Conservation (phyloP, 257 asterid genomes). For the Handroanthus guayacan region DNA sequence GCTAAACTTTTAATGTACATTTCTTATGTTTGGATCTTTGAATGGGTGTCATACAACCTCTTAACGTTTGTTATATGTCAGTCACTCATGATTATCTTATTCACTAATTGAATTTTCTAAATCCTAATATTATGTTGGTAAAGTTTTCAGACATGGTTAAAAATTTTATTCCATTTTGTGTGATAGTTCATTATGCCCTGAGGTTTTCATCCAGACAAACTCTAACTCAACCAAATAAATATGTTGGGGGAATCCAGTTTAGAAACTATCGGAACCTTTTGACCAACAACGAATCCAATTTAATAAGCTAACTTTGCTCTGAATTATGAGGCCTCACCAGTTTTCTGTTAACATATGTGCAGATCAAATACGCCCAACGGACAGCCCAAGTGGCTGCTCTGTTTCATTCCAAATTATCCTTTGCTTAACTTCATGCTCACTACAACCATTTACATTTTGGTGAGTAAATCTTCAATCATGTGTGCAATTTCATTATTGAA, state of each 20-base stretch:
- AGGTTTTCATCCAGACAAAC: conserved; percentile 1
- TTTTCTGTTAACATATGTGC: conserved; percentile 38
- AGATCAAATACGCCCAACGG: conserved; percentile 83
- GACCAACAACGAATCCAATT: not conserved
- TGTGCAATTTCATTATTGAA: not conserved
- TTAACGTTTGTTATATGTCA: not conserved
- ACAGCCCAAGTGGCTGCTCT: conserved; percentile 94
- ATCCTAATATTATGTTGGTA: not conserved
- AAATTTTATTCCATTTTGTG: not conserved
- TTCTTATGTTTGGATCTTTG: conserved; percentile 7
- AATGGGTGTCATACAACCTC: not conserved
- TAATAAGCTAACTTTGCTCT: not conserved
- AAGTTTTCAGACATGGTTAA: not conserved
- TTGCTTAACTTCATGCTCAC: conserved; percentile 87
- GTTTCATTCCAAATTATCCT: conserved; percentile 80
- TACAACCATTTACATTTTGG: conserved; percentile 74
- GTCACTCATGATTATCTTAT: not conserved
- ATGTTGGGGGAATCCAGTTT: not conserved
- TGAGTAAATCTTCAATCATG: conserved; percentile 39
- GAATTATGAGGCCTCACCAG: conserved; percentile 22
- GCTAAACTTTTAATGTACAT: conserved; percentile 10
- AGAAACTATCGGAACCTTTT: not conserved
- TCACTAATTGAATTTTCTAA: not conserved
- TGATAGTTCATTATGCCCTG: conserved; percentile 7
- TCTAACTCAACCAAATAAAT: conserved; percentile 9